phyloP scores from a whole-genome alignment of 495 filamentous ascomycete genomes.

The Penicillium robsamsonii region DNA sequence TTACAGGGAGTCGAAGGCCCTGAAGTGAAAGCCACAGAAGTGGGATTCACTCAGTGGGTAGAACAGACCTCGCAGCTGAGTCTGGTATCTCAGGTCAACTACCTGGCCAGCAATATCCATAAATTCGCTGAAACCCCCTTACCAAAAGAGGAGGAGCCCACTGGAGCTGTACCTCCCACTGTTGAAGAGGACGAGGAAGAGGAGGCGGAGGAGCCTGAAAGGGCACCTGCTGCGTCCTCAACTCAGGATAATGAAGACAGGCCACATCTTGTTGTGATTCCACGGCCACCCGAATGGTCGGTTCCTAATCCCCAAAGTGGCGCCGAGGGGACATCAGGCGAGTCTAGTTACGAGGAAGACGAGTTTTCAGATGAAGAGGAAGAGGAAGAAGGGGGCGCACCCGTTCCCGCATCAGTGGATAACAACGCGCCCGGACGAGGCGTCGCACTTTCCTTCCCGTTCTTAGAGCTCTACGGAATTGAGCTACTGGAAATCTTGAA shows the following conservation, averaged over 20 bases:
- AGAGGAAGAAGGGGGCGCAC: slow-evolving; percentile 46
- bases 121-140: slow-evolving; percentile 56
- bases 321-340: slow-evolving; percentile 31
- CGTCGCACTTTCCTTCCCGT: slow-evolving; percentile 78
- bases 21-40: slow-evolving; percentile 60
- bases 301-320: slow-evolving; percentile 39
- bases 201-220: slow-evolving; percentile 10
- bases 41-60: slow-evolving; percentile 61
- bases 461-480: slow-evolving; percentile 75
- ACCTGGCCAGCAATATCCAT: slow-evolving; percentile 71
- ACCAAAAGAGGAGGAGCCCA: slow-evolving; percentile 23
- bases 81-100: slow-evolving; percentile 75
- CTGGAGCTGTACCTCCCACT: neutral
- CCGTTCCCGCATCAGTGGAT: slow-evolving; percentile 33
- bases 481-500: slow-evolving; percentile 72
- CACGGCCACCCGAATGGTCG: slow-evolving; percentile 81
- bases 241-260: slow-evolving; percentile 40
- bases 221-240: slow-evolving; percentile 8
- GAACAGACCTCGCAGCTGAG: slow-evolving; percentile 56
- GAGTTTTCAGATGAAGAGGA: slow-evolving; percentile 40
- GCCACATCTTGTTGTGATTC: slow-evolving; percentile 71
- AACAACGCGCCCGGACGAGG: slow-evolving; percentile 54
- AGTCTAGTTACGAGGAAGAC: slow-evolving; percentile 40
- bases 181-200: slow-evolving; percentile 2
- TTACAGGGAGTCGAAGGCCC: slow-evolving; percentile 61